phyloP scores from a whole-genome alignment of 148 eudicot species.

The Vaccinium vitisidaea region DNA sequence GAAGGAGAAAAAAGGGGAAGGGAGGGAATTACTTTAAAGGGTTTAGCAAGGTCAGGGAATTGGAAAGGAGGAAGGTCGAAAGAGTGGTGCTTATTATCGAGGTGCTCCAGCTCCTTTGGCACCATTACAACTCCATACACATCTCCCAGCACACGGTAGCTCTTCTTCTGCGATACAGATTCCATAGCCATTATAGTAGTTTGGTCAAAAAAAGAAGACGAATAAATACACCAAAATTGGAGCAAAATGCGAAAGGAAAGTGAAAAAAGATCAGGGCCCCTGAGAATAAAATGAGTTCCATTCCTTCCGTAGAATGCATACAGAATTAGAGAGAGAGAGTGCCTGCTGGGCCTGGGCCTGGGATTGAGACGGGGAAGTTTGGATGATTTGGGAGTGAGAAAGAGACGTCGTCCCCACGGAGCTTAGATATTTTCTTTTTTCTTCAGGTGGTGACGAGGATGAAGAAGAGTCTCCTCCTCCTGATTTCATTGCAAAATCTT shows the following conservation, averaged over 20 bases:
- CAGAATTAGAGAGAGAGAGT: not conserved
- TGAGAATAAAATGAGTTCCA: not conserved
- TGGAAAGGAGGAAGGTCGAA: conserved; percentile 44
- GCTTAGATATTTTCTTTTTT: not conserved
- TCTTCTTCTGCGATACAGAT: conserved; percentile 54
- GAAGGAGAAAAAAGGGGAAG: not conserved
- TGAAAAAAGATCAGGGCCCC: not conserved
- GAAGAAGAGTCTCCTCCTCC: not conserved
- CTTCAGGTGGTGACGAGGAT: not conserved
- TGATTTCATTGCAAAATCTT: not conserved
- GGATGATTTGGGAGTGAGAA: conserved; percentile 23
- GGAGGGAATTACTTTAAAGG: conserved; percentile 30
- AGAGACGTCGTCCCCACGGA: not conserved
- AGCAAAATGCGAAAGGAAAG: not conserved
- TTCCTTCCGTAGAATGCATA: not conserved
- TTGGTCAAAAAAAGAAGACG: not conserved
- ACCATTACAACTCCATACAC: conserved; percentile 51
- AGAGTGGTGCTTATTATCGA: conserved; percentile 30
- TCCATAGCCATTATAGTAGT: conserved; percentile 7
- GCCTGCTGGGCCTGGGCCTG: conserved; percentile 22
- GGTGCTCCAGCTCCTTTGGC: conserved; percentile 43
- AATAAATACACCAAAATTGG: not conserved
- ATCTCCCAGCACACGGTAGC: conserved; percentile 56
- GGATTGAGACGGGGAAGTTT: conserved; percentile 25
- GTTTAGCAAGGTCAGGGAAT: conserved; percentile 44